Base-by-base conservation (phyloP, 139 green algal genomes). In the Deuterostichococcus epilithicus region DNA sequence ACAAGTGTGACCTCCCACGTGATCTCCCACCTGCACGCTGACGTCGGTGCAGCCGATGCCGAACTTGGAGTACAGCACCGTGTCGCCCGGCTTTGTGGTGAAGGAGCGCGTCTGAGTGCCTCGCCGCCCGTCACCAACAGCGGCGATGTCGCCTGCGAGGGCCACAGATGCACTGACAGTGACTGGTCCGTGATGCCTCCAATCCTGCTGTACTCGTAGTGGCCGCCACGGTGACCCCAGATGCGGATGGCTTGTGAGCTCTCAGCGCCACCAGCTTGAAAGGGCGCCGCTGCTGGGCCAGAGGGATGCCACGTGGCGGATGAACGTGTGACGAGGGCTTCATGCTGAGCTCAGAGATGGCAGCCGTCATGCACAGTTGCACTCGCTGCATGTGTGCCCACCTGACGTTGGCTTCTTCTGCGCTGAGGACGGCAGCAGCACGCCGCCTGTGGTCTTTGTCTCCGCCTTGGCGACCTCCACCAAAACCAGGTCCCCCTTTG, bases 1-100 rank as follows among this genome's bases (percentile, higher is more conserved):
- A 34, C 63, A 70, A 13, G 25, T 13, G 30, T 34, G 63, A 13
- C 18, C n/a, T 20, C 1, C 22, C 63, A 34, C 22, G 1, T 70
- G 8, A 13, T 34, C 1, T 13, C 63, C 22, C 13, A 39, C 33
- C 66, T 44, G 66, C 66, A 97, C 26, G 72, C 92, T 86, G 13
- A 98, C 28, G 72, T 98, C 95, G 3, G 87, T 93, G 70, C 88
- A 91, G 33, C 94, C 94, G 75, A 98, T 94, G 36, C 95, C 95
- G 83, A 98, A 98, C 81, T 98, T 98, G 88, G 78, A 92, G 89
- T 97, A 98, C 33, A 98, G 76, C 20, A 98, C 86, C 68, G 89
- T 93, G 33, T 93, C 80, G 63, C 88, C 88, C 38, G 74, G 68
- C n/a, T 88, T 86, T 5, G 94, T 52, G 10, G 70, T 76, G 75